phyloP scores from a whole-genome alignment of 2,329 filamentous ascomycete genomes.

The Aspergillus pseudoglaucus region DNA sequence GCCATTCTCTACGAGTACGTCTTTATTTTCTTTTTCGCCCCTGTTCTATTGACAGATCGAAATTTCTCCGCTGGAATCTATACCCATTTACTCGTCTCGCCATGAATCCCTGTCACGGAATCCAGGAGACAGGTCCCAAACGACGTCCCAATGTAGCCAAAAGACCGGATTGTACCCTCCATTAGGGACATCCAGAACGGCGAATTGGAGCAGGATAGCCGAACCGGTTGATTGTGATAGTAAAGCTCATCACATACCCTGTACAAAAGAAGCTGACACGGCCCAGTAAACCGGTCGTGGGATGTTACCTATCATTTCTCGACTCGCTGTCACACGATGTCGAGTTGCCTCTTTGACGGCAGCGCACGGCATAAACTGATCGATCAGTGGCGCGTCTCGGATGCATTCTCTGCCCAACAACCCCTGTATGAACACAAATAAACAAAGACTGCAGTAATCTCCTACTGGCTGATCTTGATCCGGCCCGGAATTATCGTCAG shows the following conservation, averaged over 20 bases:
- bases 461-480: neutral
- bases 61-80: slow-evolving; percentile 1
- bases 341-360: neutral
- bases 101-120: neutral
- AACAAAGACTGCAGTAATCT: neutral
- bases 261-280: neutral
- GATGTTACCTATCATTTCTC: neutral
- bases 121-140: neutral
- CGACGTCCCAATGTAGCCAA: neutral
- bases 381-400: neutral
- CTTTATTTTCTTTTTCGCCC: neutral
- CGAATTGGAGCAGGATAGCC: neutral
- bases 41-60: neutral
- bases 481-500: neutral
- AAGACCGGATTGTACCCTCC: neutral
- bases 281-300: neutral
- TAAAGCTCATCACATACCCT: neutral
- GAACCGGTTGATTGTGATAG: neutral
- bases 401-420: neutral
- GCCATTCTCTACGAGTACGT: neutral
- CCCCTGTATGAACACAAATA: neutral
- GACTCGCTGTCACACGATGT: neutral
- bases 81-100: neutral
- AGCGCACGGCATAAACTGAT: neutral
- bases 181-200: neutral